These are phyloP conservation scores for Effrenium voratum DNA, from an alignment of 73 alveolate genomes.

Conservation along the genomic window DNA sequence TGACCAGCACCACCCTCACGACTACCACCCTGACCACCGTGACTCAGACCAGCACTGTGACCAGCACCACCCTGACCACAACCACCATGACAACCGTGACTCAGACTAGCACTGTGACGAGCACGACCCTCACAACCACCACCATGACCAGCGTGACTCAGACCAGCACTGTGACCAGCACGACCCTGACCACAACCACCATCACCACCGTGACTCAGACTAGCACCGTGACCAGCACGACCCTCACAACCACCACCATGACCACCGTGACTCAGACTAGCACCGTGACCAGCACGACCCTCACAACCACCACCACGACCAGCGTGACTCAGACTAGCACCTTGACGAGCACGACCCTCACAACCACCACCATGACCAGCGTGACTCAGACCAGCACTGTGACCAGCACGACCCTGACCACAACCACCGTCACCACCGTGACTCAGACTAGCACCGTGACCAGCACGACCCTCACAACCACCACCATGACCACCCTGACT, in stretches of 20 bases:
- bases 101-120: neutral
- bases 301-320: too few species aligned
- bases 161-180: too few species aligned
- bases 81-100: neutral
- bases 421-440: neutral
- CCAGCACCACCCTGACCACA: neutral
- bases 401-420: too few species aligned
- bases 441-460: conserved; percentile 18
- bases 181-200: too few species aligned
- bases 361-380: too few species aligned
- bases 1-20: neutral
- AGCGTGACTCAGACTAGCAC: too few species aligned
- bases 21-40: neutral
- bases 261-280: too few species aligned
- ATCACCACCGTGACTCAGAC: too few species aligned
- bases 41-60: neutral
- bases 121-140: neutral
- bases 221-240: too few species aligned
- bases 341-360: too few species aligned
- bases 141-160: neutral
- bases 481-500: neutral
- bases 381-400: neutral
- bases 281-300: too few species aligned
- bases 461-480: neutral
- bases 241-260: too few species aligned